Evolutionary conservation across 768 basidiomycete genomes (phyloP), one percentile per base, ranked within the genome.

Genomic region (Suillus variegatus): DNA sequence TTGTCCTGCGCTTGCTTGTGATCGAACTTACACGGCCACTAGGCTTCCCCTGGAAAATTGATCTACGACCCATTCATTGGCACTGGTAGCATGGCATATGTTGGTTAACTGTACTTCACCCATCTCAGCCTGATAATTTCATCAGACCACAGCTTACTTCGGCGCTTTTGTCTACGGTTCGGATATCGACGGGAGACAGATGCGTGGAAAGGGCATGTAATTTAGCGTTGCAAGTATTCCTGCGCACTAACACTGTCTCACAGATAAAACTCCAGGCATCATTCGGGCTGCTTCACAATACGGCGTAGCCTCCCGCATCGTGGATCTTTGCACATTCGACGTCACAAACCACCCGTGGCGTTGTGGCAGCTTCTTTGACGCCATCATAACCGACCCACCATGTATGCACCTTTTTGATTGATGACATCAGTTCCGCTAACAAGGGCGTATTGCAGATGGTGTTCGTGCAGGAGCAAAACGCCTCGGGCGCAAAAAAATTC

Each of bases 51-150:
- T n/a, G 95, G 94, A 25, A 97, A 91, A 75, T 76, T 97, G 28
- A 82, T 99, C 18, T 99, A 99, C 70, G 97, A 99, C 73, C 97
- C 97, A 0, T 99, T 99, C 75, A 87, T 90, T 67, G 96, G 95
- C 1, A 96, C 95, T 0, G 95, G 95, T 16, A 94, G 94, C 73
- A 91, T 93, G 89, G 89, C 88, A 52, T 94, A 94, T 78, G 94
- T 94, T 63, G 67, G 85, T 74, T 0, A 20, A 38, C 61, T 60
- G 63, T 63, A 22, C 22, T 67, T 66, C 52, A 25, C 18, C 25
- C 13, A 18, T 13, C 41, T 47, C 14, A 13, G 4, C 6, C 56
- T 43, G 49, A 25, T 44, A 22, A 51, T 32, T 12, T 52, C 36
- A 41, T 13, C 73, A 95, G 93, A 93, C 95, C 0, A 84, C 86